Evolutionary conservation across 2,329 filamentous ascomycete species (phyloP), one percentile per base, ranked within the genome.

Genomic region (Monosporascus sp.): DNA sequence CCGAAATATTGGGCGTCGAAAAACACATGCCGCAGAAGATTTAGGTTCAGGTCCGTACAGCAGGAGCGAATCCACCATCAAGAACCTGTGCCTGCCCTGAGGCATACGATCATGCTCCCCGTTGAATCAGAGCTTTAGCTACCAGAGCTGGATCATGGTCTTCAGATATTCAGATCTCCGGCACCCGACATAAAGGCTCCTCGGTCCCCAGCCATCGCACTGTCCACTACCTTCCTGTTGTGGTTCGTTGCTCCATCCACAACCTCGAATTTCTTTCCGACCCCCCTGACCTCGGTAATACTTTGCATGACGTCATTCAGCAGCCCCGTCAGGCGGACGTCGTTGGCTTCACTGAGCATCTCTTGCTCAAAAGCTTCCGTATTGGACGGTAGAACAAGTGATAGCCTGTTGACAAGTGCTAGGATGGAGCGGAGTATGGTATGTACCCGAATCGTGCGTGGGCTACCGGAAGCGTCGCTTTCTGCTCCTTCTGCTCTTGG

Each of bases 391-490:
- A 87, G 84, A 51, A 97, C 81, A 19, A 97, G 85, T 40, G 88
- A 88, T 27, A 97, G 81, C 50, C 93, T 88, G 49, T 87, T 87
- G 57, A 96, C 82, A 41, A 97, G 85, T 2, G 92, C 88, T 65
- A 92, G 89, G 58, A 97, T 91, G 59, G 90, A 90, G 57, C 94
- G 91, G 34, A 99, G 84, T 43, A 97, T 86, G 2, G 84, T 80
- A 64, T 91, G 82, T 7, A 90, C 83, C 0, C 79, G 79, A 1
- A 67, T 69, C 69, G 65, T 76, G 27, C 73, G 65, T 26, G 65
- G 57, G 14, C 57, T 60, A 19, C 57, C 75, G 53, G 57, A 73
- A 58, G 55, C 64, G 51, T 64, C 64, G n/a, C 67, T 63, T 9
- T 64, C 62, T 40, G 61, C 68, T 48, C 57, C 64, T 49, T 64